Percentiles rank a stretch among this genome's conserved stretches.
Evolutionary conservation across 179 eudicot genomes (phyloP).

Genomic region (Gypsophila paniculata): DNA sequence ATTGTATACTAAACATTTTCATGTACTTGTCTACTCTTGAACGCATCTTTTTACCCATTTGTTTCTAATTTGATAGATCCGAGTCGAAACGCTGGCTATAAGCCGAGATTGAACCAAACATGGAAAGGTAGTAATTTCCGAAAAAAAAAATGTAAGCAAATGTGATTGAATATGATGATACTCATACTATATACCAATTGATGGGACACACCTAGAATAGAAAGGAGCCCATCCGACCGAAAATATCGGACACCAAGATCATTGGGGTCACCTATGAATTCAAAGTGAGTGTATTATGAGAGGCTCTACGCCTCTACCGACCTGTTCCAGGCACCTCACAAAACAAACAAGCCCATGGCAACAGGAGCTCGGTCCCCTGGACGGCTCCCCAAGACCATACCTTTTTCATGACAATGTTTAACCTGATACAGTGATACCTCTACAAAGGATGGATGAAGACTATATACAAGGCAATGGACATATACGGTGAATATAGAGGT

Average conservation of each 20-base stretch:
- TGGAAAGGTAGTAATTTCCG: too few relatives aligned
- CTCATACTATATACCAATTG: too few relatives aligned
- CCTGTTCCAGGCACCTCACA: not conserved
- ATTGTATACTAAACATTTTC: not conserved
- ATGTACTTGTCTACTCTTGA: not conserved
- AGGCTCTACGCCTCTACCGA: slow-evolving; percentile 6
- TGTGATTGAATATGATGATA: too few relatives aligned
- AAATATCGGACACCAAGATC: not conserved
- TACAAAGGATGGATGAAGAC: not conserved
- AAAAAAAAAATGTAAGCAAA: too few relatives aligned
- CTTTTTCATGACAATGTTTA: not conserved
- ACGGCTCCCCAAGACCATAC: not conserved
- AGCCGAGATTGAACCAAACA: too few relatives aligned
- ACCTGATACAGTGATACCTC: not conserved
- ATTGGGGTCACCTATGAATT: not conserved
- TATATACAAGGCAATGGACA: not conserved
- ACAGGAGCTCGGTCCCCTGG: not conserved
- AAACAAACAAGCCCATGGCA: not conserved
- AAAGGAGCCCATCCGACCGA: not conserved
- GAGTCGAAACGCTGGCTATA: too few relatives aligned
- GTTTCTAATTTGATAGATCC: too few relatives aligned
- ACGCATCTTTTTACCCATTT: not conserved
- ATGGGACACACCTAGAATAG: too few relatives aligned
- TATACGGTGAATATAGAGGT: not conserved
- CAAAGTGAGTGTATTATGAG: not conserved